phyloP scores from a whole-genome alignment of 2,329 filamentous ascomycete genomes.

The Fusarium protoensiforme region DNA sequence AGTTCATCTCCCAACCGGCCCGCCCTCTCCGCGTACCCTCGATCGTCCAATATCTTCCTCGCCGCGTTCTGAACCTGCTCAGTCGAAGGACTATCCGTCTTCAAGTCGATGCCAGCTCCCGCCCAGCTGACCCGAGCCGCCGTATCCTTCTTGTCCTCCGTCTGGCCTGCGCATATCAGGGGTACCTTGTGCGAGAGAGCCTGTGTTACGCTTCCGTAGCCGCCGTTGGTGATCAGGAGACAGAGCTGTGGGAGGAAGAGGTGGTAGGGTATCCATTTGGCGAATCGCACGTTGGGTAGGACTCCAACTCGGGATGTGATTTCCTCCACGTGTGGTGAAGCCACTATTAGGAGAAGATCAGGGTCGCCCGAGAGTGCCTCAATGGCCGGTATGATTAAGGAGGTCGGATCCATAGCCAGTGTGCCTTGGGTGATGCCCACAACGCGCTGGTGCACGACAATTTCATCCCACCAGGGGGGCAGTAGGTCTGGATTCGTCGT shows the following conservation, averaged over 20 bases:
- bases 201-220: conserved; percentile 52
- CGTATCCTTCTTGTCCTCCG: conserved; percentile 52
- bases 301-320: conserved; percentile 38
- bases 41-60: conserved; percentile 39
- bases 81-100: conserved; percentile 47
- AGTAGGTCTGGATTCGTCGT: conserved; percentile 25
- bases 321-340: conserved; percentile 44
- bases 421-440: conserved; percentile 54
- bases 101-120: conserved; percentile 49
- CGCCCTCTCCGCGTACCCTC: conserved; percentile 36
- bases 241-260: conserved; percentile 48
- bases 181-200: conserved; percentile 50
- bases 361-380: conserved; percentile 45
- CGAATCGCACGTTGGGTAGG: conserved; percentile 44
- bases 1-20: conserved; percentile 41
- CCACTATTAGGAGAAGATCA: conserved; percentile 46
- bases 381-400: conserved; percentile 52
- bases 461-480: conserved; percentile 48
- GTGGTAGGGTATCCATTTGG: conserved; percentile 51
- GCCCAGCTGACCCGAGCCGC: conserved; percentile 48
- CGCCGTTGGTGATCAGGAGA: conserved; percentile 51
- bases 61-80: conserved; percentile 41
- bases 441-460: conserved; percentile 42
- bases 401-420: conserved; percentile 49
- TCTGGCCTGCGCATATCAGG: conserved; percentile 50